Evolutionary conservation across 2,329 filamentous ascomycete species (phyloP), one percentile per base, ranked within the genome.

Genomic region (Alternaria atra): DNA sequence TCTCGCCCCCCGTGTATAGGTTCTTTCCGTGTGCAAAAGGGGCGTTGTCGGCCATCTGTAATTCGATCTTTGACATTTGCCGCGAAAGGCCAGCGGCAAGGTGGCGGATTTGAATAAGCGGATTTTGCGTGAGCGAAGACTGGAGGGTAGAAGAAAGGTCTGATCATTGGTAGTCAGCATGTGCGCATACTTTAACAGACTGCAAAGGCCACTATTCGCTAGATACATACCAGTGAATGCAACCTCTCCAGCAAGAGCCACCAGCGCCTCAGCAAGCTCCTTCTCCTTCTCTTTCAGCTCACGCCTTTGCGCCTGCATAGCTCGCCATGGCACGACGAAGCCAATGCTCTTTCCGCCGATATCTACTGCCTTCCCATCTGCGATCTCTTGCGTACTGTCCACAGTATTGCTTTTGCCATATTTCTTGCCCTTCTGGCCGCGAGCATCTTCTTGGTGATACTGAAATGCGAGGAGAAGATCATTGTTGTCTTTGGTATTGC

Each of bases 311-410:
- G 72, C 69, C 59, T 77, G 74, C 73, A 77, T 76, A 39, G 73
- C 73, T 50, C 74, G 65, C 75, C 74, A 77, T 64, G 75, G 74
- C 34, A 77, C 74, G 13, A 77, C 73, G 20, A 77, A 77, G 58
- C 75, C 70, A 20, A 77, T 77, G 55, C 74, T 76, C 63, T 69
- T 73, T 34, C 69, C 71, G 5, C 58, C 65, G 5, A 52, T 60
- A 40, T 70, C 66, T 23, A 70, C 60, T 10, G 61, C 56, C 57
- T 67, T 69, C 23, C 65, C 66, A 52, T 68, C 68, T 9, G 63
- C 42, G 13, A 70, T 63, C 46, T 72, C 73, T 15, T 61, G 63
- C 17, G 64, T 61, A 6, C 43, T 66, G 12, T 73, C 72, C 9
- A 61, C 55, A 2, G 52, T 52, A 37, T 46, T 52, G 2, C 58